Percentiles rank a stretch among this genome's conserved stretches.
Evolutionary conservation across 2,329 filamentous ascomycete species (phyloP).

Genomic region (Bipolaris oryzae): DNA sequence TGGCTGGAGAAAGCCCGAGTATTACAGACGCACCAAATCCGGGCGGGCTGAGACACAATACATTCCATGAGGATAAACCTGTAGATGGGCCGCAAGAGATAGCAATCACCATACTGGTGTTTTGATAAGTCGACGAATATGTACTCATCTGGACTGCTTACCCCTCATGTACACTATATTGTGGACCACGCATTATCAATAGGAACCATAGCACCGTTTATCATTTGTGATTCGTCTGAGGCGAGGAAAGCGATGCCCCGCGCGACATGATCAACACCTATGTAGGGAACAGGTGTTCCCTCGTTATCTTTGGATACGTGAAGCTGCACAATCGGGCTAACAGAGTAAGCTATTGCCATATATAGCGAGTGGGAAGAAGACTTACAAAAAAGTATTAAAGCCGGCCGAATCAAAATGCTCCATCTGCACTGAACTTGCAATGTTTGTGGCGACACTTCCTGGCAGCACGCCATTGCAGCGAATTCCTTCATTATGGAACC

Average conservation of each 20-base stretch:
- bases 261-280: conserved; percentile 32
- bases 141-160: background rate
- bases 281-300: conserved; percentile 27
- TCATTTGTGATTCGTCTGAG: conserved; percentile 35
- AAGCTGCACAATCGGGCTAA: conserved; percentile 29
- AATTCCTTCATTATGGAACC: conserved; percentile 54
- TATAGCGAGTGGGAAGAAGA: background rate
- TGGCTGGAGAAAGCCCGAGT: background rate
- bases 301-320: conserved; percentile 33
- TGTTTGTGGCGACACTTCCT: conserved; percentile 40
- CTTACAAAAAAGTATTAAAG: conserved; percentile 31
- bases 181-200: conserved; percentile 40
- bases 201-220: conserved; percentile 34
- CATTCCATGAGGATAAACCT: background rate
- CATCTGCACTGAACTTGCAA: conserved; percentile 32
- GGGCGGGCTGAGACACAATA: background rate
- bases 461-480: conserved; percentile 56
- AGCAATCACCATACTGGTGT: background rate
- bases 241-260: conserved; percentile 34
- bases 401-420: conserved; percentile 29
- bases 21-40: background rate
- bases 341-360: conserved; percentile 6
- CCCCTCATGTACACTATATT: conserved; percentile 17
- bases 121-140: background rate
- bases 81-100: background rate